Base-by-base conservation (phyloP, 176 grass and related monocot genomes). In the Tillandsia leiboldiana region DNA sequence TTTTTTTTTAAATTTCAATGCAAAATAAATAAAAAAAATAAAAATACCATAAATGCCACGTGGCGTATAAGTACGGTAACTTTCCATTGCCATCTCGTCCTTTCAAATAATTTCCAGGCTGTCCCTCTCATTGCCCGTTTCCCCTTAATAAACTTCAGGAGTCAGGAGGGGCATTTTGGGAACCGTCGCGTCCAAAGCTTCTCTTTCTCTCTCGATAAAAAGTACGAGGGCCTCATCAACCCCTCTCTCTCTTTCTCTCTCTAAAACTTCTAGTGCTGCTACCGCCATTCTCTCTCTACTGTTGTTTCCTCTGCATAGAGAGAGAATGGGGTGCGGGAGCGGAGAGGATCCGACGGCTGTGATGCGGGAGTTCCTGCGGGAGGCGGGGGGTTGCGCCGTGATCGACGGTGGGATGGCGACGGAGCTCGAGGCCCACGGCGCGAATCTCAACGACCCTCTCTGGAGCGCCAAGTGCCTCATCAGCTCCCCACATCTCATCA, bases 401-500 rank as follows among this genome's bases (percentile, higher is more conserved):
- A 65, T 99, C 28, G 94, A 99, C 80, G 94, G 94, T 50, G 94
- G 94, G 52, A 71, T 99, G 49, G 94, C 94, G 63, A 99, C 94
- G 48, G 94, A 99, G 82, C 94, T 99, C 14, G 94, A 99, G 70
- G 82, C 94, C 84, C 70, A 90, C 51, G 94, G 94, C 62, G 89
- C 89, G 12, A 75, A 99, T 80, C 83, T 99, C 53, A 99, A 99
- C 72, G 94, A 99, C 70, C 94, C 94, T 33, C 94, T 99, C 65
- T 99, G 94, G 94, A 99, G 94, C 77, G 94, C 89, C 72, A 99
- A 83, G 77, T 99, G 94, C 75, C 80, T 99, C 73, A 83, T 93
- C 70, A 74, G 51, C 66, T 87, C 89, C 10, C 75, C 94, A 14
- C 86, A 99, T 74, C 94, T 99, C 74, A 76, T 99, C 71, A 83